Base-by-base conservation (phyloP, 768 basidiomycete species). In the Tulasnella sp. region DNA sequence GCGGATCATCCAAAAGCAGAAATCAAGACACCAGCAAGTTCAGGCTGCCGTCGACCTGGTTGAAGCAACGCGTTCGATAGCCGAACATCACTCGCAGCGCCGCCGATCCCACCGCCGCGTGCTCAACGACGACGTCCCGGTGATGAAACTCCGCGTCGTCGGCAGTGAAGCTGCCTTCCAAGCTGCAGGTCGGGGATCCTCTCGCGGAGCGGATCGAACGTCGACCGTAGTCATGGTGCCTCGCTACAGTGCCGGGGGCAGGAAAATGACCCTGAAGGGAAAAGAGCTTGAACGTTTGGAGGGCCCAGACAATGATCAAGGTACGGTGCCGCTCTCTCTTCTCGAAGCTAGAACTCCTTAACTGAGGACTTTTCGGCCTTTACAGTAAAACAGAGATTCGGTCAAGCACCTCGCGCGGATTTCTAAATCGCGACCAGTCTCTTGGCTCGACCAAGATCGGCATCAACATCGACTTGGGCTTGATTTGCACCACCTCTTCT, bases 381-480 rank as follows among this genome's bases (percentile, higher is more conserved):
- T n/a, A n/a, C n/a, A n/a, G n/a, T 15, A 44, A 44, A 29, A 57
- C 35, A 73, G 77, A 77, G 72, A 48, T 77, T 77, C 32, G 77
- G 77, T 26, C 42, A 70, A 70, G n/a, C n/a, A n/a, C 15, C 77
- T 46, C 69, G 39, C 55, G 40, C 77, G 7, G 20, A 51, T 29
- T 72, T 71, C 77, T 40, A 77, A 29, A 70, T 70, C 32, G 72
- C 44, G 40, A 77, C 40, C 44, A 51, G n/a, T 16, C 29, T 23
- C 26, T 7, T 42, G n/a, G 9, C 39, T 35, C 44, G 11, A 57
- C 35, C 16, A 26, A n/a, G 20, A 75, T 26, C 32, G 20, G 37
- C 44, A n/a, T 55, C 74, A 75, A 37, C 55, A 75, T 48, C 42
- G 46, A 46, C n/a, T 32, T 55, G 46, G 44, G 4, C 20, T 37